These are phyloP conservation scores for Fusarium sp. DNA, from an alignment of 2,329 filamentous ascomycete species.

Conservation along the genomic window DNA sequence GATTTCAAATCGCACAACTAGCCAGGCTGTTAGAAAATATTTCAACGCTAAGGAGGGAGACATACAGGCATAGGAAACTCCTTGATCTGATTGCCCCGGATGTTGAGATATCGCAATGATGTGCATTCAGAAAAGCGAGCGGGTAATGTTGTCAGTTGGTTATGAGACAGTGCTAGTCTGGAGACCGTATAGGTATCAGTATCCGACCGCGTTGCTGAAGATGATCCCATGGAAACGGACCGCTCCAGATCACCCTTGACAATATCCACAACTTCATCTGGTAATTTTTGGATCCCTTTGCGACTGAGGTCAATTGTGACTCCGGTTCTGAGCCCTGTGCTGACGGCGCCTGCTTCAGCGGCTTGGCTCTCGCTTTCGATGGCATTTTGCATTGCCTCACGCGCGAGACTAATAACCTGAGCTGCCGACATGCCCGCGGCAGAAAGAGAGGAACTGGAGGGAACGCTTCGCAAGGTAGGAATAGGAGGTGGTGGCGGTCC, in stretches of 20 bases:
- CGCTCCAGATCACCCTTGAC: conserved; percentile 79
- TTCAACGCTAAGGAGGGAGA: conserved; percentile 11
- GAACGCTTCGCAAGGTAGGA: conserved; percentile 58
- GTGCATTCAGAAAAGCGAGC: conserved; percentile 78
- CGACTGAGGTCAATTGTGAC: conserved; percentile 83
- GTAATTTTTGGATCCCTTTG: conserved; percentile 75
- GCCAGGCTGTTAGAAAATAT: conserved; percentile 33
- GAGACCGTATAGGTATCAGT: conserved; percentile 26
- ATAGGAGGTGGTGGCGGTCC: conserved; percentile 57
- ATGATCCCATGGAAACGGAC: conserved; percentile 53
- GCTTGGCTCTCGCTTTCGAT: conserved; percentile 73
- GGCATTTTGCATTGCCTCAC: conserved; percentile 73
- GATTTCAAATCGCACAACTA: conserved; percentile 87
- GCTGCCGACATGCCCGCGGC: conserved; percentile 64
- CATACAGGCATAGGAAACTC: conserved; percentile 68
- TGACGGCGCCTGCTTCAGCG: conserved; percentile 67
- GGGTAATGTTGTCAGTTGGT: conserved; percentile 76
- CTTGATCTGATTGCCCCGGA: conserved; percentile 78
- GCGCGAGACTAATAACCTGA: conserved; percentile 73
- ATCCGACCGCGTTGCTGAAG: conserved; percentile 12
- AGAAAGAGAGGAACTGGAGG: conserved; percentile 59
- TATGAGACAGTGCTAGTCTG: conserved; percentile 84
- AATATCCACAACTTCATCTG: conserved; percentile 78
- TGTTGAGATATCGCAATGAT: conserved; percentile 81
- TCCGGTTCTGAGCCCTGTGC: conserved; percentile 71